These are phyloP conservation scores for Salmacisia buchloeana DNA, from an alignment of 1,284 basidiomycete genomes.

Conservation along the genomic window DNA sequence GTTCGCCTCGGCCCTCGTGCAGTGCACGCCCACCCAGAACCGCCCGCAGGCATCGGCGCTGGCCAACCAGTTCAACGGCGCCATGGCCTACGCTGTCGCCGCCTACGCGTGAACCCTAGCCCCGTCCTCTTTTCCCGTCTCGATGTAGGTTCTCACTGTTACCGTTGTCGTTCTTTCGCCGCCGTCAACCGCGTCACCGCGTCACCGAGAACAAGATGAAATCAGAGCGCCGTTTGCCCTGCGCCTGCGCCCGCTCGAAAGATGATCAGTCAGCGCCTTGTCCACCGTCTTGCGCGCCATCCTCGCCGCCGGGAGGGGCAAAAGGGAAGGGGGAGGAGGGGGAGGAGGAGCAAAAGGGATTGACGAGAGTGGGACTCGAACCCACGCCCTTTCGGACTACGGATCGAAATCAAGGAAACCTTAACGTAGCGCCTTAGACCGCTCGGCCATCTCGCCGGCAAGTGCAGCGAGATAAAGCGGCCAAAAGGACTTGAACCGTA, in stretches of 20 bases:
- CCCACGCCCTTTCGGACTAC: conserved; percentile 61
- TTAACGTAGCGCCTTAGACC: conserved; percentile 3
- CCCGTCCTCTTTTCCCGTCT: background rate
- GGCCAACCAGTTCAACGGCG: background rate
- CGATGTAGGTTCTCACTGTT: no score
- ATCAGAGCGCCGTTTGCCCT: no score
- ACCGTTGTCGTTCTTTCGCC: no score
- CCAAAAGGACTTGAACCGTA: no score
- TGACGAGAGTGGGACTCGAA: conserved; percentile 64
- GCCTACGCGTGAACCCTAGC: background rate
- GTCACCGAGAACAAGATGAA: no score
- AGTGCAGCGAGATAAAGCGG: no score
- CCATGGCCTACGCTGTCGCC: background rate
- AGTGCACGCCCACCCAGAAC: background rate
- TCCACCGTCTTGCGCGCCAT: no score
- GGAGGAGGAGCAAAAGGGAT: no score
- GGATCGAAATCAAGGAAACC: background rate
- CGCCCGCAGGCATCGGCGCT: background rate
- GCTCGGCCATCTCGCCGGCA: background rate
- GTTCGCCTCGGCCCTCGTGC: background rate
- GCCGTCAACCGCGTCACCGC: no score
- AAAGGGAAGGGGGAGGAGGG: background rate
- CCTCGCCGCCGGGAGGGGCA: background rate
- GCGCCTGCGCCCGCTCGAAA: no score
- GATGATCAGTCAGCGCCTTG: no score